A percentile compares a stretch with the other conserved stretches of the same genome.
Evolutionary conservation across 352 stramenopile genomes (phyloP).

Genomic region (Phytophthora brassicae): DNA sequence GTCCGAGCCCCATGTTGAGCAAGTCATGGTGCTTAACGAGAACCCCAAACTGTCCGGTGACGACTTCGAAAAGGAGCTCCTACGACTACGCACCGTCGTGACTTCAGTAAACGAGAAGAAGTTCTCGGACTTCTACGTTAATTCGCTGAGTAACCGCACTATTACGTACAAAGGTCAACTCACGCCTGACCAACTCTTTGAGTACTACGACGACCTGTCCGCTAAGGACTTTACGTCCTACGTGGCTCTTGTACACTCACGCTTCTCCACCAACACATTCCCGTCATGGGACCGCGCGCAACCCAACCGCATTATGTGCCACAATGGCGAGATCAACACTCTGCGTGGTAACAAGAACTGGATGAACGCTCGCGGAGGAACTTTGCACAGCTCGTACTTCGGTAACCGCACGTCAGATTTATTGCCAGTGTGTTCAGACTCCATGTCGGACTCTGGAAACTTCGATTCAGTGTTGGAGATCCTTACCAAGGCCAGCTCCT

Average conservation of each 20-base stretch:
- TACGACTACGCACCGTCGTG: slow-evolving; percentile 55
- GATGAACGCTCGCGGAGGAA: slow-evolving; percentile 93
- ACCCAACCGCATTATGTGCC: slow-evolving; percentile 97
- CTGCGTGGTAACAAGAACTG: slow-evolving; percentile 97
- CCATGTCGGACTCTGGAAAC: slow-evolving; percentile 96
- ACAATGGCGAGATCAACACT: slow-evolving; percentile 99
- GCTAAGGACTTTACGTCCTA: slow-evolving; percentile 90
- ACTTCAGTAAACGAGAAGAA: slow-evolving; percentile 72
- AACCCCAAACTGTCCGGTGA: slow-evolving; percentile 53
- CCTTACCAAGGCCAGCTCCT: slow-evolving; percentile 90
- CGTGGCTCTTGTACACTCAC: slow-evolving; percentile 94
- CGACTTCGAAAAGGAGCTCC: slow-evolving; percentile 93
- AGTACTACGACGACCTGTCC: slow-evolving; percentile 68
- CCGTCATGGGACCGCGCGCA: slow-evolving; percentile 95
- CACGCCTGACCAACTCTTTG: slow-evolving; percentile 91
- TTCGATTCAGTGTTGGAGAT: slow-evolving; percentile 96
- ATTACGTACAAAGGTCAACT: slow-evolving; percentile 99
- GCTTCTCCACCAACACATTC: slow-evolving; percentile 99
- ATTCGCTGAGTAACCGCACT: slow-evolving; percentile 91
- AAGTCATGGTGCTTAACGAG: slow-evolving; percentile 93
- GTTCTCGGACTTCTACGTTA: slow-evolving; percentile 93
- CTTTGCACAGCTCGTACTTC: slow-evolving; percentile 92
- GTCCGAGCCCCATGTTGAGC: slow-evolving; percentile 94
- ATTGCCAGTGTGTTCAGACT: slow-evolving; percentile 91
- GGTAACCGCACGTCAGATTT: slow-evolving; percentile 90